A percentile compares a stretch with the other conserved stretches of the same genome.
Evolutionary conservation across 306 rosid species (phyloP).

Genomic region (Inga laurina): DNA sequence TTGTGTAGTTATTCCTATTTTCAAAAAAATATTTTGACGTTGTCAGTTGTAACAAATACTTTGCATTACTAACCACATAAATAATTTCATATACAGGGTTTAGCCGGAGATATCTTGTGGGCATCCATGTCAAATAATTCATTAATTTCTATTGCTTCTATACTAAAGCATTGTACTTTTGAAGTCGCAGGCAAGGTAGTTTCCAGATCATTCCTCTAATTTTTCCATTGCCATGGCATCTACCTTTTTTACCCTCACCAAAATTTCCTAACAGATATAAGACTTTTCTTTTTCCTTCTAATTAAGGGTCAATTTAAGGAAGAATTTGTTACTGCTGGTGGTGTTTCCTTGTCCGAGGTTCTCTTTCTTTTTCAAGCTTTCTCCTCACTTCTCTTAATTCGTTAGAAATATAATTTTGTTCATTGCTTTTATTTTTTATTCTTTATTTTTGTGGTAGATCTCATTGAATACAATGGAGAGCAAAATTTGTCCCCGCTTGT

Average conservation of each 20-base stretch:
- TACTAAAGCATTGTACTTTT: constrained; percentile 69
- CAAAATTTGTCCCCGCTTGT: constrained; percentile 62
- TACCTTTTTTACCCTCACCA: neutral
- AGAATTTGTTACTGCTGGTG: constrained; percentile 97
- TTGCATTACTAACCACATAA: constrained; percentile 18
- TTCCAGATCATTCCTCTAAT: constrained; percentile 10
- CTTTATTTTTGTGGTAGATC: constrained; percentile 42
- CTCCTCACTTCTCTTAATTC: constrained; percentile 12
- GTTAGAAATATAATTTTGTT: constrained; percentile 22
- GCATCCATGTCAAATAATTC: constrained; percentile 82
- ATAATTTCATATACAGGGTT: constrained; percentile 46
- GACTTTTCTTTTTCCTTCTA: constrained; percentile 20
- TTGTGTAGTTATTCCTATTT: constrained; percentile 21
- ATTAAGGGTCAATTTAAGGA: constrained; percentile 90
- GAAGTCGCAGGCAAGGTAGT: constrained; percentile 74
- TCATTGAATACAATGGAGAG: constrained; percentile 85
- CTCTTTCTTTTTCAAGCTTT: constrained; percentile 36
- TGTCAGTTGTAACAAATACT: neutral
- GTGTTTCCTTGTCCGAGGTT: constrained; percentile 93
- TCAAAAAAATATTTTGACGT: neutral
- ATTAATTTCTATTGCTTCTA: constrained; percentile 63
- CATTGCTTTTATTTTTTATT: constrained; percentile 6
- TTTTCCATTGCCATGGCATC: constrained; percentile 11
- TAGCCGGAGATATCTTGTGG: constrained; percentile 78
- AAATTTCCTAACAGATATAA: neutral